Evolutionary conservation across 805 yeast species (phyloP), one percentile per base, ranked within the genome.

Genomic region (Ogataea thermomethanolica): DNA sequence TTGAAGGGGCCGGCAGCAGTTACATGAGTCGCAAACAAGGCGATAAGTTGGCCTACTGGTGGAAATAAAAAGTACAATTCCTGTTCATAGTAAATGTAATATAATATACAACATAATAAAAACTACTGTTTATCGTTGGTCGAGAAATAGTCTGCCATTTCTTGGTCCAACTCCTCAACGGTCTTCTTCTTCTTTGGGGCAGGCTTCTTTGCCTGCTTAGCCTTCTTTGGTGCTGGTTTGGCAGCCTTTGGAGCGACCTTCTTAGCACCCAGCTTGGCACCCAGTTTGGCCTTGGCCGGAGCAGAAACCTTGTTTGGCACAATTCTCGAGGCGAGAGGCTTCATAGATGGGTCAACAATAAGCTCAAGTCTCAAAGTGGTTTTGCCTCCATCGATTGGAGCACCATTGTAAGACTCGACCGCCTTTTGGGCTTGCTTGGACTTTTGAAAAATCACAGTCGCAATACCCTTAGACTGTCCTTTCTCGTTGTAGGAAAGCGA

Each of bases 101-200:
- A 33, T 25, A 33, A 17, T 17, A 17, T 17, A 17, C 20, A 17
- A 17, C 43, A 31, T 29, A 33, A 30, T 33, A 29, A 27, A 17
- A 31, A 17, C 30, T 37, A 38, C 33, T 33, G 33, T 17, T 35
- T 27, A 20, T 67, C 66, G 50, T 67, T 70, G 48, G 76, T 80
- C 49, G 79, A 80, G 55, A 91, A 90, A 70, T 91, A 91, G 62
- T 90, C 98, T 48, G 89, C 84, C 99, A 93, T 91, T 71, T 91
- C 98, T 62, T 90, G 95, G 68, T 93, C 99, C 61, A 91, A 79
- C 68, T 93, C 91, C 64, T 86, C 98, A 49, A 85, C 73, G 38
- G 95, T 80, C 76, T 89, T 89, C 66, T 72, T 71, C 48, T 62
- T 65, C 48, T 63, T 71, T 56, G 53, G 49, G 39, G 49, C 56